Evolutionary conservation across 1,139 yeast genomes (phyloP).

Genomic region (Yamadazyma mexicana): DNA sequence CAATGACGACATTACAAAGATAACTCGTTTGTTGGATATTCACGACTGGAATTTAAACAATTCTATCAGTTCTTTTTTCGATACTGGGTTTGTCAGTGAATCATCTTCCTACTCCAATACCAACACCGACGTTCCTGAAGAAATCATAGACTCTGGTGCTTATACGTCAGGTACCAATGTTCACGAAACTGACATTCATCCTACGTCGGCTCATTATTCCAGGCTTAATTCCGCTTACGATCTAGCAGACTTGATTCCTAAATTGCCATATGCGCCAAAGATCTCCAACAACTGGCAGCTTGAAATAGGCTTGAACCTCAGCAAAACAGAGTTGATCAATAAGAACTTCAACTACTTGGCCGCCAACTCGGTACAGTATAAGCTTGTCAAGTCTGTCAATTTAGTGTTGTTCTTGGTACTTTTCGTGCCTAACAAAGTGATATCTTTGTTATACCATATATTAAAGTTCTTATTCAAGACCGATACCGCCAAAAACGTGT

Average conservation of each 20-base stretch:
- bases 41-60: conserved; percentile 51
- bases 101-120: not conserved
- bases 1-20: conserved; percentile 32
- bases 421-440: conserved; percentile 45
- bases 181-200: conserved; percentile 2
- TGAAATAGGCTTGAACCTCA: conserved; percentile 46
- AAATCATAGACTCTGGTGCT: not conserved
- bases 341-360: conserved; percentile 2
- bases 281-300: conserved; percentile 44
- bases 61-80: conserved; percentile 52
- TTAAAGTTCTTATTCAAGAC: conserved; percentile 22
- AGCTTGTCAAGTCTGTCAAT: conserved; percentile 14
- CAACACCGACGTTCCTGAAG: not conserved
- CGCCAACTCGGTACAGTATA: conserved; percentile 3
- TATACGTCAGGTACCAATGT: conserved; percentile 1
- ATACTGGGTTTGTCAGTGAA: conserved; percentile 39
- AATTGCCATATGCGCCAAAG: conserved; percentile 43
- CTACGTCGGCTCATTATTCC: not conserved
- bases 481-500: conserved; percentile 9
- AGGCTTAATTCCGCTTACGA: not conserved
- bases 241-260: conserved; percentile 29
- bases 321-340: conserved; percentile 19
- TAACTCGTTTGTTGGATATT: conserved; percentile 32
- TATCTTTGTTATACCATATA: conserved; percentile 34
- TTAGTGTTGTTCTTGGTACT: conserved; percentile 46